Evolutionary conservation across 352 stramenopile genomes (phyloP), one percentile per base, ranked within the genome.

Genomic region (Salisapilia sapeloensis): DNA sequence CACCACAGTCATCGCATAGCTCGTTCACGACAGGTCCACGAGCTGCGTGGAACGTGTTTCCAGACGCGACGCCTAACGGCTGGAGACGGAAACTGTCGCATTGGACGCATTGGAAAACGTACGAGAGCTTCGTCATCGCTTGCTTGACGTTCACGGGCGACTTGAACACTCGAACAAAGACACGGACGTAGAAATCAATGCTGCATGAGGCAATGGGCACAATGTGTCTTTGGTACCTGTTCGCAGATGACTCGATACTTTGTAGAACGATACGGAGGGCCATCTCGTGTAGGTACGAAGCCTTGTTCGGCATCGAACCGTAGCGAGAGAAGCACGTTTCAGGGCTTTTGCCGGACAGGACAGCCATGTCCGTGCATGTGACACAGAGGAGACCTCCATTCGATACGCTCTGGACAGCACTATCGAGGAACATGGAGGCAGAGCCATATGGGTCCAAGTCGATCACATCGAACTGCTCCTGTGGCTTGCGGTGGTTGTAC

Each of bases 371-470:
- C 3, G 96, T 99, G 57, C 93, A 98, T 4, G 96, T 99, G n/a
- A 99, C 77, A 52, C 91, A 98, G 20, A 99, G 54, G 25, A 99
- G 56, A 24, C 96, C 96, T 33, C 96, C 96, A 51, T 96, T 89
- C 21, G 62, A 48, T 3, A 99, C 74, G 27, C 77, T 80, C 52
- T 98, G 94, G 15, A 99, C 83, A 0, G 95, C 93, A 6, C 78
- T 78, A 58, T 99, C 96, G 23, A 99, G 54, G 59, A 99, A 99
- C 20, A 96, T 96, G 15, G 93, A 95, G 11, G 94, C 92, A 12
- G 85, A 96, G 21, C 96, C 96, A 53, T 99, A 99, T 24, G 96
- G 96, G 58, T 99, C 96, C 17, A 99, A 56, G 51, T 99, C 96
- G 54, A 99, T 97, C 23, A 99, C 95, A 55, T 99, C 95, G 47